phyloP scores from a whole-genome alignment of 768 basidiomycete genomes.

The Ramaria sp. region DNA sequence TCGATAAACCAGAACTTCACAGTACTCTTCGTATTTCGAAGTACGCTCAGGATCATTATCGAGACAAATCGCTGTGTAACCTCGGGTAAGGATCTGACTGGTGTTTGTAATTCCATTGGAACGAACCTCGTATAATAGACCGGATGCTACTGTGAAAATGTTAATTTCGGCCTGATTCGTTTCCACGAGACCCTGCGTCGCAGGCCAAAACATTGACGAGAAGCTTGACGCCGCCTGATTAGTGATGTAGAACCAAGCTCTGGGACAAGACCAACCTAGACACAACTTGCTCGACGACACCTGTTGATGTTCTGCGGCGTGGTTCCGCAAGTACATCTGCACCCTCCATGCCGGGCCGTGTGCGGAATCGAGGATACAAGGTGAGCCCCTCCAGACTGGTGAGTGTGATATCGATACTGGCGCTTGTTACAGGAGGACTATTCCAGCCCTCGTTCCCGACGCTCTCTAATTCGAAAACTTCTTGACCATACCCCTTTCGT shows the following conservation, averaged over 20 bases:
- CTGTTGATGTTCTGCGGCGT: constrained; percentile 21
- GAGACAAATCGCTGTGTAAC: constrained; percentile 76
- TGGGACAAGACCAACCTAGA: constrained; percentile 33
- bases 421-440: constrained; percentile 56
- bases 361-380: constrained; percentile 67
- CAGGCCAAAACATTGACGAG: constrained; percentile 31
- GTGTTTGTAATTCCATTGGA: neutral
- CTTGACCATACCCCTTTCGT: constrained; percentile 66
- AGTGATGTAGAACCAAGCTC: neutral
- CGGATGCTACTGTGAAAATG: constrained; percentile 98
- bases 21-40: constrained; percentile 85
- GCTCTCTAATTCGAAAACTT: constrained; percentile 76
- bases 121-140: constrained; percentile 84
- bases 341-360: constrained; percentile 66
- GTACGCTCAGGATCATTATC: constrained; percentile 96
- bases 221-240: constrained; percentile 23
- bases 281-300: constrained; percentile 37
- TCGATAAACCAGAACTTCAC: constrained; percentile 99
- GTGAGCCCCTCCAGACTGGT: constrained; percentile 88
- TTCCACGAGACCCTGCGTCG: constrained; percentile 12
- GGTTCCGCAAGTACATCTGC: constrained; percentile 65
- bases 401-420: constrained; percentile 67
- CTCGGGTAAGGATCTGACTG: no score
- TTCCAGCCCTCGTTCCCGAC: constrained; percentile 87
- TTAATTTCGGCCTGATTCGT: constrained; percentile 81